Evolutionary conservation across 768 basidiomycete genomes (phyloP).

Genomic region (Phlebiopsis gigantea): DNA sequence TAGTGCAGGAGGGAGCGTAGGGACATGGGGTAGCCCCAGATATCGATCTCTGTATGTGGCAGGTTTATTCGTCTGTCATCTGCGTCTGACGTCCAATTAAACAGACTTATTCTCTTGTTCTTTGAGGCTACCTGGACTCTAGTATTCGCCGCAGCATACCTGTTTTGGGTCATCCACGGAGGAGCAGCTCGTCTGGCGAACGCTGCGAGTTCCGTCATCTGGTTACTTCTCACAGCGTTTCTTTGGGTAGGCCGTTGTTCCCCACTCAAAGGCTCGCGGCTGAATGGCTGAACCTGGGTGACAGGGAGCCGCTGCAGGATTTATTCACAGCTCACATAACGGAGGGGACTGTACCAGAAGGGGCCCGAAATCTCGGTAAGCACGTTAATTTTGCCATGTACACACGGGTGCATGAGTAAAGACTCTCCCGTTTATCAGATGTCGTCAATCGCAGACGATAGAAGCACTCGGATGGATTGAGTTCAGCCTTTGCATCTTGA

Average conservation of each 20-base stretch:
- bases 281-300: not conserved
- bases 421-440: conserved; percentile 32
- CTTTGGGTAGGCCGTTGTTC: conserved; percentile 52
- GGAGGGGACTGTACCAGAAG: conserved; percentile 54
- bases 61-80: not conserved
- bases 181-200: conserved; percentile 66
- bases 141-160: conserved; percentile 62
- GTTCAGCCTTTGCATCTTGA: conserved; percentile 54
- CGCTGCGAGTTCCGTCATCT: conserved; percentile 71
- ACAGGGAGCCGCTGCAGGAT: conserved; percentile 62
- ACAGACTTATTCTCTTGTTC: conserved; percentile 28
- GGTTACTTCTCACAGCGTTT: conserved; percentile 58
- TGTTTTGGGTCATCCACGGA: conserved; percentile 66
- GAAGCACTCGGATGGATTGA: conserved; percentile 77
- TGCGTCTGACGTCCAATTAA: conserved; percentile 7
- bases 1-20: conserved; percentile 56
- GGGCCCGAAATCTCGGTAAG: conserved; percentile 48
- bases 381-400: conserved; percentile 1
- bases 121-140: conserved; percentile 53
- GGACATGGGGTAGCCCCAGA: conserved; percentile 53
- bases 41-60: conserved; percentile 60
- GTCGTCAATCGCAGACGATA: conserved; percentile 67
- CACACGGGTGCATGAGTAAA: not conserved
- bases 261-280: not conserved
- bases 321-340: conserved; percentile 59